Evolutionary conservation across 164 flowering plant genomes (phyloP), one percentile per base, ranked within the genome.

Genomic region (Vitis amurensis): DNA sequence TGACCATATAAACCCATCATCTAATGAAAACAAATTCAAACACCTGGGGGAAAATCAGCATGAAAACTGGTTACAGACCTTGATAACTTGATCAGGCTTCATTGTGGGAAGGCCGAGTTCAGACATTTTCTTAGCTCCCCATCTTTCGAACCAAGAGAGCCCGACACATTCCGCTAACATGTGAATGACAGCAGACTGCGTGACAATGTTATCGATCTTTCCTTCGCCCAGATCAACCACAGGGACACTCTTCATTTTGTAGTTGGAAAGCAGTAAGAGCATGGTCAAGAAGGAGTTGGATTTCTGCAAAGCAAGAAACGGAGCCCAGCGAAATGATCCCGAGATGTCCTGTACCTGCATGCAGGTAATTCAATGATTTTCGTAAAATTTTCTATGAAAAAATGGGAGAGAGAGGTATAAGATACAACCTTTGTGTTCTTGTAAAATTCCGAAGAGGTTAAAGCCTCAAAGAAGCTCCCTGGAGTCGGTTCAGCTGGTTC

Each of bases 241-340:
- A 37, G 99, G 98, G 71, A 96, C 73, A 71, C 99, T 93, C 83
- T 96, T 96, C 98, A 95, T 93, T 82, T 88, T 91, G 83, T 96
- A 93, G 74, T 96, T 93, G 9, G 99, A 96, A 17, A 96, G 89
- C 69, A 96, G 83, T 78, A 96, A 69, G 7, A 96, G 86, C 97
- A 96, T 92, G 30, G 99, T 93, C 75, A 96, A 66, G 63, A 93
- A 91, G 62, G 95, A 85, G 78, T 96, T 91, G 1, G 89, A 77
- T 30, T 74, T 82, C 81, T 91, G 97, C 80, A 93, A 74, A n/a
- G 98, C 97, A 50, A 96, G 94, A 79, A 96, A 96, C 29, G 99
- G 99, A 2, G 98, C 99, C 99, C 99, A 96, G 0, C 99, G 91
- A 71, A 96, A 96, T 31, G 97, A 84, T 61, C 99, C 99, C 16